A percentile compares a stretch with the other conserved stretches of the same genome.
These are phyloP conservation scores for Tremella yokohamensis DNA, from an alignment of 768 basidiomycete genomes.

Conservation along the genomic window DNA sequence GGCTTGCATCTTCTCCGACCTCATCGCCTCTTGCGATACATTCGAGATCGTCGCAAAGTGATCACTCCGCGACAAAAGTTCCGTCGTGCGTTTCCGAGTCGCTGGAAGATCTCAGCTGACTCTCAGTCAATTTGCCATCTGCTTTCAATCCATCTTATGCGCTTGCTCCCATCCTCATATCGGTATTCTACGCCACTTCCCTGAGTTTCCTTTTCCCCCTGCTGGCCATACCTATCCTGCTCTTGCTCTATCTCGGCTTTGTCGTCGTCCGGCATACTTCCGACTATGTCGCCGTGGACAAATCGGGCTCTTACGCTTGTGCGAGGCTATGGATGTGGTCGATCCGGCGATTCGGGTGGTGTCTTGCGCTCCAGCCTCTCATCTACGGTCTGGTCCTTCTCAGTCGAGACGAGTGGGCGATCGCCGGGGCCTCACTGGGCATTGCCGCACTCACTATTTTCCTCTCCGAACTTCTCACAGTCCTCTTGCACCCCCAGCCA, in stretches of 20 bases:
- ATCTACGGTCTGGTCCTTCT: constrained; percentile 71
- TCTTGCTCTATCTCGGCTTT: constrained; percentile 57
- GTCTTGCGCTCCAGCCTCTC: constrained; percentile 68
- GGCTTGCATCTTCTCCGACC: constrained; percentile 72
- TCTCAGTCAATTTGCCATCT: constrained; percentile 65
- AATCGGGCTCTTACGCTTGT: constrained; percentile 61
- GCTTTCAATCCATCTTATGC: constrained; percentile 69
- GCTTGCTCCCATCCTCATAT: constrained; percentile 63
- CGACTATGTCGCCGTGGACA: constrained; percentile 72
- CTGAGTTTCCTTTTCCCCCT: constrained; percentile 74
- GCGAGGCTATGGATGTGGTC: constrained; percentile 65
- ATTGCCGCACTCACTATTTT: constrained; percentile 57
- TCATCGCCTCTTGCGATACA: constrained; percentile 59
- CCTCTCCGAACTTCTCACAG: constrained; percentile 63
- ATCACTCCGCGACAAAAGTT: constrained; percentile 75
- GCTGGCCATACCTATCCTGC: constrained; percentile 65
- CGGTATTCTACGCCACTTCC: constrained; percentile 67
- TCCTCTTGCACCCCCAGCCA: constrained; percentile 28
- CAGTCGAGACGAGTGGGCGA: constrained; percentile 65
- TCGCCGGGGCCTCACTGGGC: constrained; percentile 64
- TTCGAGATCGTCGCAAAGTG: constrained; percentile 60
- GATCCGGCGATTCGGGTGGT: constrained; percentile 66
- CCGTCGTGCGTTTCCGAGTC: constrained; percentile 58
- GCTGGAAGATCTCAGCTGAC: constrained; percentile 1
- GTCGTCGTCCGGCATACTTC: constrained; percentile 72